Conservation (phyloP, 805 yeast species). For the Starmerella sp. region DNA sequence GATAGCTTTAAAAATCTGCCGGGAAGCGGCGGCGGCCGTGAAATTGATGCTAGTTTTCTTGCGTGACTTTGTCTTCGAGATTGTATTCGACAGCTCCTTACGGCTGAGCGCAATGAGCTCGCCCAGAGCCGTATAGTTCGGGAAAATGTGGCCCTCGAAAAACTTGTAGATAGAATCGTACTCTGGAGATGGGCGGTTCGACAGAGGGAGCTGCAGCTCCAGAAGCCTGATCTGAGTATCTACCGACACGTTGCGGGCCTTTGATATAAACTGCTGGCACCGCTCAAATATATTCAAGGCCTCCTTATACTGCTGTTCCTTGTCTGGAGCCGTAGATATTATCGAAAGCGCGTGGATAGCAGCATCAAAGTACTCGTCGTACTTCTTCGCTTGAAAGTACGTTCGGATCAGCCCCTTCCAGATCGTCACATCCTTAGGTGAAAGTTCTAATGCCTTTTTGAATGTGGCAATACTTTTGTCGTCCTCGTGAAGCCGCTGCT, state of each 20-base stretch:
- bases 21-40: conserved; percentile 3
- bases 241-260: conserved; percentile 17
- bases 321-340: conserved; percentile 11
- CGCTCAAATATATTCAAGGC: neutral
- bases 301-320: neutral
- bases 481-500: conserved; percentile 34
- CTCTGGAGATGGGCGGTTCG: conserved; percentile 11
- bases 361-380: conserved; percentile 19
- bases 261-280: neutral
- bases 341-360: conserved; percentile 11
- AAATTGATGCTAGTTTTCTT: conserved; percentile 21
- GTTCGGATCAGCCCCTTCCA: conserved; percentile 64
- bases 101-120: conserved; percentile 22
- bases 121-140: conserved; percentile 16
- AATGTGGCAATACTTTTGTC: conserved; percentile 40
- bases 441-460: conserved; percentile 36
- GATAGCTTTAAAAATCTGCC: neutral
- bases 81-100: conserved; percentile 21
- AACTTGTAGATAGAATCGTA: conserved; percentile 8
- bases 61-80: conserved; percentile 22
- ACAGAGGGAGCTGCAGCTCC: neutral
- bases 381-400: conserved; percentile 20
- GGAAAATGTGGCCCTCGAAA: neutral
- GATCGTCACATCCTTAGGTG: conserved; percentile 41
- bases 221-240: conserved; percentile 13